Evolutionary conservation across 164 flowering plant species (phyloP), one percentile per base, ranked within the genome.

Genomic region (Vitis rotundifolia): DNA sequence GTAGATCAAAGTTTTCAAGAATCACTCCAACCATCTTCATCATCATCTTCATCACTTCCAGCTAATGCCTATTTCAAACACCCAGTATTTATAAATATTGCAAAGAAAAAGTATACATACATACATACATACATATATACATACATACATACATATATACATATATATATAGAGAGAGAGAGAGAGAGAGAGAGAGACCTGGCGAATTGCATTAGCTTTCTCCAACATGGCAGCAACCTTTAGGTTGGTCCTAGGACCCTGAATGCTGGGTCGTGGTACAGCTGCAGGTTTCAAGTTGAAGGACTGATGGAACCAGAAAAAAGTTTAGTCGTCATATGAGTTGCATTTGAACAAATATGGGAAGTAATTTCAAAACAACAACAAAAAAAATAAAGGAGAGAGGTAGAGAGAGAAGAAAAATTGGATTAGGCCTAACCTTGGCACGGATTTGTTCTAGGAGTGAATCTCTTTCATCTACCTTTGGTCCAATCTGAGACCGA

Each of bases 161-260:
- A 48, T n/a, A 47, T 11, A 69, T 57, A 9, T 51, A 52, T 65
- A 66, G 29, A 56, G 51, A 29, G 59, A 50, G 52, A 51, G 61
- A 52, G 63, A 63, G 64, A 62, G 51, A 56, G 60, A 62, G 66
- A 57, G n/a, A 64, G 71, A 64, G 9, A 65, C 98, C 98, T 89
- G 97, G 79, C 99, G 97, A 74, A 96, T 96, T 1, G 92, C 83
- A 72, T 90, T 92, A 73, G 99, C 99, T 76, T 91, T 96, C 89
- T 96, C 97, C 84, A 96, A 84, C 74, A 96, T 96, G 63, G 99
- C 99, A 72, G 88, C 91, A 76, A 96, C 94, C 71, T 74, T 93
- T 71, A 96, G 82, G 81, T 96, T 96, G 49, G 95, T 92, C 70
- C 69, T 77, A 53, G 97, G 98, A 71, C 90, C 97, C 62, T 82